Evolutionary conservation across 2,329 filamentous ascomycete genomes (phyloP).

Genomic region (Alternaria sp.): DNA sequence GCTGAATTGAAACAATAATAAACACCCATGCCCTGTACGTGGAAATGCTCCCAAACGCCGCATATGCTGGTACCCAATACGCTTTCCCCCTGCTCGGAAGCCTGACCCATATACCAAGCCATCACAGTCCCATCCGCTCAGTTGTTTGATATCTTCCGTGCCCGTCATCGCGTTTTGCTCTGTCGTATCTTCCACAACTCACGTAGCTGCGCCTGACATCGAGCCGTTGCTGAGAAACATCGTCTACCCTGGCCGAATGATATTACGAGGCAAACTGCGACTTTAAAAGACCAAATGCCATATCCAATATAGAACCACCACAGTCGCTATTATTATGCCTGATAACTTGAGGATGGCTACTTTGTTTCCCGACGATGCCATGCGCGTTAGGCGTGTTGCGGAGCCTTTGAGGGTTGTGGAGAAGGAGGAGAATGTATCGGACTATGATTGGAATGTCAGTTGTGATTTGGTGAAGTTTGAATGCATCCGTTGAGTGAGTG

Average conservation of each 20-base stretch:
- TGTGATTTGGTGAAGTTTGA: background rate
- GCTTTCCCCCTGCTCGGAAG: background rate
- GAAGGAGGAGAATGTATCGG: slow-evolving; percentile 91
- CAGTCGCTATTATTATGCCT: slow-evolving; percentile 77
- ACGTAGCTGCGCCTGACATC: no score
- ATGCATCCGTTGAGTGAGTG: background rate
- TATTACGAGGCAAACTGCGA: background rate
- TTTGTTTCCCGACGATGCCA: slow-evolving; percentile 91
- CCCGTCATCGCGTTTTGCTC: background rate
- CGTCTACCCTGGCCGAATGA: background rate
- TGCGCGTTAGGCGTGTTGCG: slow-evolving; percentile 81
- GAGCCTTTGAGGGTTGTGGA: slow-evolving; percentile 83
- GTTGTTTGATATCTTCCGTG: background rate
- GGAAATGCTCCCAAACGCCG: slow-evolving; percentile 1
- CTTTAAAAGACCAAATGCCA: slow-evolving; percentile 44
- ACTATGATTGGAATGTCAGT: slow-evolving; percentile 60
- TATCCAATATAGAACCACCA: slow-evolving; percentile 80
- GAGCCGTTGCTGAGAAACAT: background rate
- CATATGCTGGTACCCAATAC: background rate
- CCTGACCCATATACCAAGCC: background rate
- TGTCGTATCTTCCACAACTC: background rate
- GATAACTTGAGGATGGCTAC: slow-evolving; percentile 90
- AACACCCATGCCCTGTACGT: background rate
- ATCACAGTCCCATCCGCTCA: background rate
- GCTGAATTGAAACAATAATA: slow-evolving; percentile 7